Base-by-base conservation (phyloP, 1,284 basidiomycete species). In the Trametes pubescens region DNA sequence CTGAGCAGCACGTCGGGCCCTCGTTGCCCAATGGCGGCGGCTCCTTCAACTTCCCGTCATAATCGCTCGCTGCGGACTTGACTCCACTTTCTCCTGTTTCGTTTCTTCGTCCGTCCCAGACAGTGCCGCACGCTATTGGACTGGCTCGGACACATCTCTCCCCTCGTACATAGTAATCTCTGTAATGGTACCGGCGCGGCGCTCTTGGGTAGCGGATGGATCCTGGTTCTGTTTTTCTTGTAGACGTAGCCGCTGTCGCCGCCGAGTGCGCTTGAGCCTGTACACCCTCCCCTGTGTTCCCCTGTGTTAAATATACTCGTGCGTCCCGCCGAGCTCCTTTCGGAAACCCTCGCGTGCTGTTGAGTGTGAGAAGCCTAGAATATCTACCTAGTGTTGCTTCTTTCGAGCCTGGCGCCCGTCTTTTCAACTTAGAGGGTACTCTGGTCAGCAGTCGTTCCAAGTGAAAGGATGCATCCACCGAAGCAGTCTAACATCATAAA, bases 31-130 rank as follows among this genome's bases (percentile, higher is more conserved):
- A 47, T 35, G 37, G 51, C 40, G 37, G 51, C 29, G n/a, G 53
- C 40, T 62, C 62, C 37, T 64, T 64, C 47, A 57, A 52, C 38
- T 62, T 57, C 57, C 59, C 61, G 16, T 64, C 61, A 24, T 66
- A 55, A 47, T 26, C 7, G 8, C 3, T 34, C 52, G 4, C 11
- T 1, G 35, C 24, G 38, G 34, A 48, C 49, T 4, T 34, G 14
- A n/a, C n/a, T 14, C 18, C 26, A 10, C 16, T 29, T 22, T 1
- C 22, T 10, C 32, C 6, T 26, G 37, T 43, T 43, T 16, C 4
- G 4, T 16, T 4, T 7, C 34, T 1, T 14, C 44, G 7, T 32
- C n/a, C 11, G 16, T 7, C 38, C 18, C 35, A 38, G 32, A 37
- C 22, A 49, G 14, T 47, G 44, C 46, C 34, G 46, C 46, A 38